Percentiles rank a stretch among this genome's conserved stretches.
Conservation (phyloP, 441 rosid species). For the Eutrema salsugineum region DNA sequence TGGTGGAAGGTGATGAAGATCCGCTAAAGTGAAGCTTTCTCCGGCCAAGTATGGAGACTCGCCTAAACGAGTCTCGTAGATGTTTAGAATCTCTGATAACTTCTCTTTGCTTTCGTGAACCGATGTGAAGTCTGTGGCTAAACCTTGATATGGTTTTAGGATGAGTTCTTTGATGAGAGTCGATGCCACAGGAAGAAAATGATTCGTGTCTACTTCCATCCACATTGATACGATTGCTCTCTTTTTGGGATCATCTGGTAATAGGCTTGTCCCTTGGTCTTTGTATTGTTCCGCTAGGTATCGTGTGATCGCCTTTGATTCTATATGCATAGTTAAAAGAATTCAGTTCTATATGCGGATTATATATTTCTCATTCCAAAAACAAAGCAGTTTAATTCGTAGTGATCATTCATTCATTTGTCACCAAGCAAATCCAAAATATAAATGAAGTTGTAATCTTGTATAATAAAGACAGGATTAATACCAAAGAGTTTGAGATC, state of each 20-base stretch:
- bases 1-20: conserved; percentile 17
- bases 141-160: conserved; percentile 12
- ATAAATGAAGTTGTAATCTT: background rate
- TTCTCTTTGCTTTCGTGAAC: conserved; percentile 11
- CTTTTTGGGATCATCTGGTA: conserved; percentile 1
- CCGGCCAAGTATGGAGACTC: conserved; percentile 2
- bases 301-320: conserved; percentile 16
- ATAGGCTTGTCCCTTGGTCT: background rate
- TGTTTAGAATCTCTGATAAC: conserved; percentile 2
- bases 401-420: background rate
- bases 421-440: background rate
- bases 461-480: background rate
- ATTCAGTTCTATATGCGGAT: too few relatives aligned
- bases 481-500: conserved; percentile 7
- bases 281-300: conserved; percentile 15
- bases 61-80: conserved; percentile 8
- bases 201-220: conserved; percentile 3
- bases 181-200: conserved; percentile 9
- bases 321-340: background rate
- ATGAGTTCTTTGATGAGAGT: background rate
- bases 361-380: too few relatives aligned
- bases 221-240: conserved; percentile 4
- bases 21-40: conserved; percentile 12
- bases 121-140: background rate
- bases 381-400: too few relatives aligned